Conservation (phyloP, 2,329 filamentous ascomycete species). For the Fusarium musae region DNA sequence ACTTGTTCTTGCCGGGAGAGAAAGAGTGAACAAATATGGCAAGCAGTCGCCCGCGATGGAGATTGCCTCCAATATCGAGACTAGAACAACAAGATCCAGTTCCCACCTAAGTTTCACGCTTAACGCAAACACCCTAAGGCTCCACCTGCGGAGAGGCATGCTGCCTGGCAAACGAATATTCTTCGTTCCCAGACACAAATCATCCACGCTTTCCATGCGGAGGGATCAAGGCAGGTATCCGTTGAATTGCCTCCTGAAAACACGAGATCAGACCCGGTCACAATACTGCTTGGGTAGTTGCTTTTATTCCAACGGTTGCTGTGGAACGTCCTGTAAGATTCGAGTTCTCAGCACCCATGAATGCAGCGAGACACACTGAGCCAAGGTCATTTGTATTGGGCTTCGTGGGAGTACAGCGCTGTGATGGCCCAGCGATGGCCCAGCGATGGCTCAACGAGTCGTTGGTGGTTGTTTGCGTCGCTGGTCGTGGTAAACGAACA, state of each 20-base stretch:
- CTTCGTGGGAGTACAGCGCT: neutral
- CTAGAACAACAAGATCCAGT: constrained; percentile 12
- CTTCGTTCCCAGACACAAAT: neutral
- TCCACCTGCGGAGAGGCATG: constrained; percentile 13
- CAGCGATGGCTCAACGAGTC: neutral
- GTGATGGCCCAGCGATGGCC: neutral
- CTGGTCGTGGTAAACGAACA: neutral
- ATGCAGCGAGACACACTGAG: neutral
- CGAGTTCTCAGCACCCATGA: neutral
- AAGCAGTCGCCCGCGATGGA: constrained; percentile 13
- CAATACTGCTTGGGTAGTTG: neutral
- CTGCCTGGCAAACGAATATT: constrained; percentile 4
- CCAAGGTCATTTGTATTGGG: neutral
- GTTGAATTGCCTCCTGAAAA: neutral
- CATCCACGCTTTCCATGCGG: constrained; percentile 9
- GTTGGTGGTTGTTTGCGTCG: neutral
- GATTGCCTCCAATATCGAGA: constrained; percentile 5
- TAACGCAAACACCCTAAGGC: constrained; percentile 16
- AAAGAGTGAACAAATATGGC: constrained; percentile 8
- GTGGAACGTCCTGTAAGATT: neutral
- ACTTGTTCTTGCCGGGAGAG: constrained; percentile 11
- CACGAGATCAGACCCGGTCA: neutral
- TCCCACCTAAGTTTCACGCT: constrained; percentile 20
- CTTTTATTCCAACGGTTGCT: neutral
- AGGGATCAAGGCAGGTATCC: constrained; percentile 27